These are phyloP conservation scores for Pleodorina starrii DNA, from an alignment of 139 green algal species.

Conservation along the genomic window DNA sequence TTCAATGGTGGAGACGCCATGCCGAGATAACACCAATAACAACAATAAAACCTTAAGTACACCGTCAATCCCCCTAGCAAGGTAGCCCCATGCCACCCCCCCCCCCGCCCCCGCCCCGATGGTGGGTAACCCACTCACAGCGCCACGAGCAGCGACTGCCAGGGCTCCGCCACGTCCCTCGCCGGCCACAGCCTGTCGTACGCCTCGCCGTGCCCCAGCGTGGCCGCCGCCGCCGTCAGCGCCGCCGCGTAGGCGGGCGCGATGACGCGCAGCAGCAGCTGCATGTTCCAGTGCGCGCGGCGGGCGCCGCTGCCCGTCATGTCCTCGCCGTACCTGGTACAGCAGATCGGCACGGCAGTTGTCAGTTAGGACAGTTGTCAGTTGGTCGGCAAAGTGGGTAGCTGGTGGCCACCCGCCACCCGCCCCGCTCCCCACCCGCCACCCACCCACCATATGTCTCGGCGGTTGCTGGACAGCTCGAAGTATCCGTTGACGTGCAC, in stretches of 20 bases:
- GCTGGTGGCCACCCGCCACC: too few relatives aligned
- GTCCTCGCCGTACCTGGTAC: conserved; percentile 75
- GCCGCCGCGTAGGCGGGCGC: conserved; percentile 71
- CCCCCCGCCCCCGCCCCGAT: too few relatives aligned
- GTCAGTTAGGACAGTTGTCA: too few relatives aligned
- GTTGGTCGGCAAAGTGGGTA: too few relatives aligned
- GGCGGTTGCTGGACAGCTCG: conserved; percentile 85
- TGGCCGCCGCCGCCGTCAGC: conserved; percentile 59
- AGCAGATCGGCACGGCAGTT: not conserved
- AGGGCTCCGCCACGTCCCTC: conserved; percentile 59
- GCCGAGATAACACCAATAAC: too few relatives aligned
- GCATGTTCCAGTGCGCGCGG: conserved; percentile 80
- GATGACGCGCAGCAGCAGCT: conserved; percentile 73
- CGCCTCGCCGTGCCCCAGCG: conserved; percentile 59
- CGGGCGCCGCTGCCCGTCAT: conserved; percentile 73
- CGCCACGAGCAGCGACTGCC: conserved; percentile 62
- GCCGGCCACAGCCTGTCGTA: conserved; percentile 76
- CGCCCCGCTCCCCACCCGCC: not conserved
- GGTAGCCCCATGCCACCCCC: too few relatives aligned
- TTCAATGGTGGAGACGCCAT: too few relatives aligned
- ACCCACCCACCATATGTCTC: conserved; percentile 71
- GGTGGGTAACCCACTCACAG: not conserved
- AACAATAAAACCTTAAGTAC: too few relatives aligned
- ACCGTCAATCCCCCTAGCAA: too few relatives aligned
- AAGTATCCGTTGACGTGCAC: conserved; percentile 90